Base-by-base conservation (phyloP, 306 rosid species). In the Cicer arietinum region DNA sequence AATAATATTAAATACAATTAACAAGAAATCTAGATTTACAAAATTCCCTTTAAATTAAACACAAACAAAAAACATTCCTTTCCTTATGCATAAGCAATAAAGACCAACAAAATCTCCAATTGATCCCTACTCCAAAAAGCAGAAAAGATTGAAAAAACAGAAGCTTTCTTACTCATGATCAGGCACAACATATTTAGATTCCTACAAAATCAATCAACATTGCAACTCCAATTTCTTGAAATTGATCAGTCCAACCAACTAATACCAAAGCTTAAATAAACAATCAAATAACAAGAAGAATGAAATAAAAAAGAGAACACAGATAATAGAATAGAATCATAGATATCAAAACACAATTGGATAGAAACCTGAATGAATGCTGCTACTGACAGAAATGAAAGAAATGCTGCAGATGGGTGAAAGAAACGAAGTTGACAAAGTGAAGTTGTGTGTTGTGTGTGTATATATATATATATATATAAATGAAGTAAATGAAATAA, bases 11-110 rank as follows among this genome's bases (percentile, higher is more conserved):
- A 11, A 44, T 73, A 13, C 17, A 10, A 45, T 10, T 10, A 73
- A 25, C 35, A 59, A 25, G 56, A 73, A 12, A 59, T 59, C 39
- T n/a, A 47, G 64, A 59, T 22, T 59, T 46, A 59, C 76, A 9
- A 56, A 56, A 5, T 56, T 22, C 40, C n/a, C 52, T 11, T 10
- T 47, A 46, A 46, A 30, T 30, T 30, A 30, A 30, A 30, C 35
- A 46, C 51, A 46, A 12, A 46, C 48, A 44, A 17, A 16, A 53
- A 53, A 7, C 52, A 10, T 47, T 47, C 52, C 52, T 47, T 47
- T 47, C 17, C 16, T 48, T 48, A 48, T 12, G 54, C 54, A 50
- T n/a, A 12, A 50, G 54, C 18, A 50, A 12, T 7, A 30, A 50
- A 14, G 7, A 14, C 54, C 54, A 50, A 50, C 54, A 50, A 8